Evolutionary conservation across 2,329 filamentous ascomycete genomes (phyloP), one percentile per base, ranked within the genome.

Genomic region (Niveomyces coronatus): DNA sequence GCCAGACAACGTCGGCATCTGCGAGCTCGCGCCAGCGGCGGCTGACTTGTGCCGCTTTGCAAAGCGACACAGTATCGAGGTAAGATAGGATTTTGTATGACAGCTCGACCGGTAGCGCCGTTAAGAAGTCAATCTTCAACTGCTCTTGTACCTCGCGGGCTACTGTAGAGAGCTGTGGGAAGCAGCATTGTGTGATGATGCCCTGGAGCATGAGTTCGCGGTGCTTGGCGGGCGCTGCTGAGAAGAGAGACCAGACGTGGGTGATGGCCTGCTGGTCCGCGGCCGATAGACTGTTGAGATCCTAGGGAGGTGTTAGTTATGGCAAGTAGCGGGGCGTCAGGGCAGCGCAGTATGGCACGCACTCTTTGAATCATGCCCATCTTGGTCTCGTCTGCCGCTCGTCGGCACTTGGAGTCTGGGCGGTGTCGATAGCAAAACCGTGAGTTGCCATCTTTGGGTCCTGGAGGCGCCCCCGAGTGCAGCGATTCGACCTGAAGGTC

Each of bases 201-300:
- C 91, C 91, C 57, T 94, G 87, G 7, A 98, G 73, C 85, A 98
- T 96, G 43, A 98, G 72, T 46, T 94, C 89, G 49, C 91, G 81
- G 54, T 96, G 89, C 56, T 93, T 94, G 9, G 86, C 75, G 0
- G 91, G 91, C 1, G 91, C 88, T 27, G 91, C 91, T 1, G 89
- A 96, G 66, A 98, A 98, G 33, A 96, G 71, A 0, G 89, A 94
- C 91, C 91, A 98, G 40, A 96, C 88, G 53, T 95, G 89, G 23
- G 88, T 86, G 52, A 98, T 95, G 53, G 85, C 88, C 62, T 95
- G 86, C 61, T 94, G 87, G 57, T 98, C 91, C 47, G 76, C 79
- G 45, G 82, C 75, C 5, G 87, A 82, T 23, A 95, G 73, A 32
- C 74, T 79, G 50, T 89, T 83, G 37, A 96, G 76, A 59, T 91